Evolutionary conservation across 495 filamentous ascomycete species (phyloP).

Genomic region (Neurospora terricola): DNA sequence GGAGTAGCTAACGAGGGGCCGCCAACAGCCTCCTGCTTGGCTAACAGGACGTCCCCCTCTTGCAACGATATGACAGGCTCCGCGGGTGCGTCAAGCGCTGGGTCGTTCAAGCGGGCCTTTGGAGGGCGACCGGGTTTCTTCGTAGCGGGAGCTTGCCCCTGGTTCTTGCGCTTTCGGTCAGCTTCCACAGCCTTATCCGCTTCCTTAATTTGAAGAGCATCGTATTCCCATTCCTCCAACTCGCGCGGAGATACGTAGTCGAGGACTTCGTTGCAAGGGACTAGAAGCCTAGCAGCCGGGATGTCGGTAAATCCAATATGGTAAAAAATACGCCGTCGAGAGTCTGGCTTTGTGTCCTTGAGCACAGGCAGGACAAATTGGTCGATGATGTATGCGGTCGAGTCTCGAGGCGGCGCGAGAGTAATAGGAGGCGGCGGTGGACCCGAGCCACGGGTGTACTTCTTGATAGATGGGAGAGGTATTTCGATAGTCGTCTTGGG

Average conservation of each 20-base stretch:
- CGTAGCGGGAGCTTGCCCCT: background rate
- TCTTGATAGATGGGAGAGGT: slow-evolving; percentile 20
- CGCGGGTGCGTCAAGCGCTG: background rate
- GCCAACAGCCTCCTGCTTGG: slow-evolving; percentile 8
- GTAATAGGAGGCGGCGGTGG: slow-evolving; percentile 26
- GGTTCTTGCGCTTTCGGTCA: background rate
- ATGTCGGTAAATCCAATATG: slow-evolving; percentile 34
- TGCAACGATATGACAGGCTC: background rate
- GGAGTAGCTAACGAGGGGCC: slow-evolving; percentile 26
- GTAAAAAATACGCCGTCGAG: slow-evolving; percentile 30
- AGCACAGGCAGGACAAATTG: slow-evolving; percentile 27
- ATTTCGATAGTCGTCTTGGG: slow-evolving; percentile 23
- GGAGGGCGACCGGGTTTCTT: slow-evolving; percentile 2
- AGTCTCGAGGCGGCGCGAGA: slow-evolving; percentile 26
- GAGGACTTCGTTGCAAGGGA: slow-evolving; percentile 28
- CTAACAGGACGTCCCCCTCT: slow-evolving; percentile 8
- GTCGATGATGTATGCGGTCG: slow-evolving; percentile 37
- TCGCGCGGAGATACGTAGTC: slow-evolving; percentile 37
- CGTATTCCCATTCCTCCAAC: slow-evolving; percentile 36
- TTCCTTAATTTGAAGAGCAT: slow-evolving; percentile 18
- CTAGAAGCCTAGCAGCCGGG: slow-evolving; percentile 25
- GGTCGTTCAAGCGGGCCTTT: background rate
- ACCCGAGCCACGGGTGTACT: slow-evolving; percentile 30
- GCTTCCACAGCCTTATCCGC: slow-evolving; percentile 11
- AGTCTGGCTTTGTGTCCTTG: slow-evolving; percentile 8